These are phyloP conservation scores for Heliosperma pusillum DNA, from an alignment of 148 eudicot genomes.

Conservation along the genomic window DNA sequence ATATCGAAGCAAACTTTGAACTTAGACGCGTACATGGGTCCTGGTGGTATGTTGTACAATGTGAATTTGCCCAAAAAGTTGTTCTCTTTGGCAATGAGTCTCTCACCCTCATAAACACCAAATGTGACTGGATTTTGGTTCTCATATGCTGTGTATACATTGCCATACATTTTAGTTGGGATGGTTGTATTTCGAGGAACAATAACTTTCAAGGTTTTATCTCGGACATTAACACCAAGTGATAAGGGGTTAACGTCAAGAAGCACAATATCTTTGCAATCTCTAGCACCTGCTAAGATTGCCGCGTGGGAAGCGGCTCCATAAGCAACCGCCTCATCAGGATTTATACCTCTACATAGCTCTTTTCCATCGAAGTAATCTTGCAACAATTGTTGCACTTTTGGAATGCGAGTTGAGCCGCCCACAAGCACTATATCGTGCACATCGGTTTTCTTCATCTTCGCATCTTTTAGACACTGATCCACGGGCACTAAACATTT, in stretches of 20 bases:
- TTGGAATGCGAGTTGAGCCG: slow-evolving; percentile 26
- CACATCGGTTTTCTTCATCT: neutral
- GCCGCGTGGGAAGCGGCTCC: neutral
- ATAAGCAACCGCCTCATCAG: slow-evolving; percentile 10
- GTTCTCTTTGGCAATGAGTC: neutral
- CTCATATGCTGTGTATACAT: no score
- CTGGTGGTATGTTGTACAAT: no score
- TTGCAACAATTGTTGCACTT: slow-evolving; percentile 15
- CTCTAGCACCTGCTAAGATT: neutral
- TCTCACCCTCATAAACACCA: neutral
- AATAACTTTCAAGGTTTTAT: no score
- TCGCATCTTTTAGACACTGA: slow-evolving; percentile 4
- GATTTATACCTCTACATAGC: neutral
- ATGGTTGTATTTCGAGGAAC: no score
- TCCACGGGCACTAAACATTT: slow-evolving; percentile 6
- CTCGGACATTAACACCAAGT: neutral
- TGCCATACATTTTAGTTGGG: no score
- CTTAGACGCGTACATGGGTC: no score
- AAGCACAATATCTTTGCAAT: neutral
- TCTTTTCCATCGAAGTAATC: neutral
- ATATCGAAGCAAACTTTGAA: neutral
- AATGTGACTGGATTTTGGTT: no score
- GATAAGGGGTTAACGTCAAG: neutral
- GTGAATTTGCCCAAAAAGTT: neutral
- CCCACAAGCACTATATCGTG: slow-evolving; percentile 21